Evolutionary conservation across 345 rosid genomes (phyloP), one percentile per base, ranked within the genome.

Genomic region (thale cress (Arabidopsis thaliana)): DNA sequence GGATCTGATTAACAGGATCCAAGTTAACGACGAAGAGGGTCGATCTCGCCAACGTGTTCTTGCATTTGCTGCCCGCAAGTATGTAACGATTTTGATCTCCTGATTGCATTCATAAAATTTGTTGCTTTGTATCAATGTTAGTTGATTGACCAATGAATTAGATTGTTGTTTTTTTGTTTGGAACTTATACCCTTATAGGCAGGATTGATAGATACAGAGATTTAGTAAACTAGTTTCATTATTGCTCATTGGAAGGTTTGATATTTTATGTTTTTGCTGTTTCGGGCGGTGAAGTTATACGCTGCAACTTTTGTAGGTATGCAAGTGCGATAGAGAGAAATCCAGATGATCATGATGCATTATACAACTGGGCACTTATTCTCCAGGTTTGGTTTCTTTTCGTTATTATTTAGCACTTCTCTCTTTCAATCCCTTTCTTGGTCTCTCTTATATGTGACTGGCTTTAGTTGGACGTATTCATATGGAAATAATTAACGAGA

Each of bases 311-410:
- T 67, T 84, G 72, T 80, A 92, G 99, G 90, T 92, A 95, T 79
- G 98, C 98, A 34, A 87, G 86, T 71, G 87, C 99, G 7, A 83
- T 95, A 36, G 90, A 89, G 76, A 87, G 94, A 78, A 90, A 95
- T 74, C 91, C 99, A 13, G 94, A 93, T 48, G 98, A 95, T 82
- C 89, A 90, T 83, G 99, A 95, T 81, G 97, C 99, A 13, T 73
- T 95, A 14, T 95, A 92, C 84, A 95, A 95, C 69, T 95, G 99
- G 99, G 99, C 97, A 37, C 84, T 95, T 87, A 93, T 95, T 82
- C 97, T 95, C 83, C 99, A 95, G 99, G 99, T 92, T 30, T 74
- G 79, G 68, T 65, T 65, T 50, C 72, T 57, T 62, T 65, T 49
- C 2, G 1, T 59, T 48, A 32, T 11, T 53, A 22, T 42, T 33